A percentile compares a stretch with the other conserved stretches of the same genome.
These are phyloP conservation scores for Fusarium nelsonii DNA, from an alignment of 2,329 filamentous ascomycete species.

Conservation along the genomic window DNA sequence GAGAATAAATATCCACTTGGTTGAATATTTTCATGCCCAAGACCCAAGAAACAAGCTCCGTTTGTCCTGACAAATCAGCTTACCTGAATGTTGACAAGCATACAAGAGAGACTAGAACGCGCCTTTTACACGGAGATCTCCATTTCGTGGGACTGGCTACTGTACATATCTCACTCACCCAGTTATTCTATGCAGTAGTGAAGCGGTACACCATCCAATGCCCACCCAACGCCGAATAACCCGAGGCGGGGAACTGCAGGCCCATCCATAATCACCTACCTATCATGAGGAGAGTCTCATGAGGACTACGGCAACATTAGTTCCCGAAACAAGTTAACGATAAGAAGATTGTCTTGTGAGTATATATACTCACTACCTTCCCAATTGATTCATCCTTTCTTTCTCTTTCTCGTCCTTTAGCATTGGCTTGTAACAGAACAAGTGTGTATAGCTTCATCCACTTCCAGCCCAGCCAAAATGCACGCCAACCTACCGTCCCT, in stretches of 20 bases:
- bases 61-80: neutral
- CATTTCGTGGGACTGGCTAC: neutral
- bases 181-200: neutral
- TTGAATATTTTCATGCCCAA: neutral
- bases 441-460: conserved; percentile 22
- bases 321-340: neutral
- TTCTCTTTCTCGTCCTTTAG: neutral
- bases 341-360: neutral
- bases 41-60: neutral
- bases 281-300: conserved; percentile 1
- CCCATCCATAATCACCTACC: neutral
- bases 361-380: conserved; percentile 1
- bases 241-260: conserved; percentile 16
- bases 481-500: conserved; percentile 56
- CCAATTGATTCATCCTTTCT: neutral
- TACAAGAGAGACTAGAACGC: conserved; percentile 3
- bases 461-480: conserved; percentile 49
- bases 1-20: neutral
- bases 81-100: neutral
- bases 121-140: conserved; percentile 2
- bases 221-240: conserved; percentile 33
- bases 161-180: neutral
- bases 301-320: neutral
- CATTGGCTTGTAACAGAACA: neutral
- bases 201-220: neutral